These are phyloP conservation scores for Microcos paniculata DNA, from an alignment of 345 rosid species.

Conservation along the genomic window DNA sequence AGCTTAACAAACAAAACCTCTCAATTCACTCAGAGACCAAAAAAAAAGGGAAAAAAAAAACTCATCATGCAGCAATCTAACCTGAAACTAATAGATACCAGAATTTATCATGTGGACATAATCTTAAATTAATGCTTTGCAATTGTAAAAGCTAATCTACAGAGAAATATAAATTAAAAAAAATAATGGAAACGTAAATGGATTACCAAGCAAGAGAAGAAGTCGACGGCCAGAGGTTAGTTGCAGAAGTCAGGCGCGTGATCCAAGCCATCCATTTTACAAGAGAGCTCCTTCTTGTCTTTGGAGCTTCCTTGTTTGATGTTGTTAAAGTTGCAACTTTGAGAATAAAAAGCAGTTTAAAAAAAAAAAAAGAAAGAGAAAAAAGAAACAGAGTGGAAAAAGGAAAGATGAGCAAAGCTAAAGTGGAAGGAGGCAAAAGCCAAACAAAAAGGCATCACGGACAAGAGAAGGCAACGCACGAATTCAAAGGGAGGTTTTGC, in stretches of 20 bases:
- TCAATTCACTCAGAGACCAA: neutral
- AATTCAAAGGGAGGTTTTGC: slow-evolving; percentile 1
- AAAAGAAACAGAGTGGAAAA: neutral
- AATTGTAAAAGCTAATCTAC: neutral
- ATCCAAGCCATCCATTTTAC: slow-evolving; percentile 21
- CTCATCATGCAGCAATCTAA: neutral
- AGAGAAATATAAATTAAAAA: neutral
- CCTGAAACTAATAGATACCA: neutral
- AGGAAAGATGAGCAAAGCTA: no score
- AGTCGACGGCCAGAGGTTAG: slow-evolving; percentile 15
- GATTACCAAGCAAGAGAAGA: slow-evolving; percentile 23
- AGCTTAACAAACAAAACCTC: neutral
- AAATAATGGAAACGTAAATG: neutral
- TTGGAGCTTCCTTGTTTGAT: neutral
- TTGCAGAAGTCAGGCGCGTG: slow-evolving; percentile 17
- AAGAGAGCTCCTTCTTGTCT: neutral
- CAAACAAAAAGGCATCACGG: neutral
- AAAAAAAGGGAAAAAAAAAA: neutral
- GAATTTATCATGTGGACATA: no score
- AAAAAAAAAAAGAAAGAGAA: neutral
- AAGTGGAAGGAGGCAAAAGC: neutral
- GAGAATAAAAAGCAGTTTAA: neutral
- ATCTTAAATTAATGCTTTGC: neutral
- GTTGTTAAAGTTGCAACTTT: neutral
- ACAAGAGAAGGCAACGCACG: slow-evolving; percentile 8